These are phyloP conservation scores for Pugionium dolabratum DNA, from an alignment of 345 rosid genomes.

Conservation along the genomic window DNA sequence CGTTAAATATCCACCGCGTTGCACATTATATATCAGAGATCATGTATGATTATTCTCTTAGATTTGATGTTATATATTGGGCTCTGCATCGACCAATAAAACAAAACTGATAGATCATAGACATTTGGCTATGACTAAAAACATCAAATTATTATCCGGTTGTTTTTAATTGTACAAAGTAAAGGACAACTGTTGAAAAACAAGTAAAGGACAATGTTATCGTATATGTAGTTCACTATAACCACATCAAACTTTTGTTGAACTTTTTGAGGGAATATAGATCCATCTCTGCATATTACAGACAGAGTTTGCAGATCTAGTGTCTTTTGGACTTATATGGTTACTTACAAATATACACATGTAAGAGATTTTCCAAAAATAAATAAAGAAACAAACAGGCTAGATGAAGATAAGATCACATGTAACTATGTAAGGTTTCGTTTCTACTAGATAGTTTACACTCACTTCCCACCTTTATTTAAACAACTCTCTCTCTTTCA, in stretches of 20 bases:
- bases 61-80: no score
- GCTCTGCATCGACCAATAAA: no score
- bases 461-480: constrained; percentile 39
- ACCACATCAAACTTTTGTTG: background rate
- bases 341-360: constrained; percentile 30
- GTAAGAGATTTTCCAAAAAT: background rate
- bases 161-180: no score
- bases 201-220: no score
- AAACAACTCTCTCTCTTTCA: constrained; percentile 33
- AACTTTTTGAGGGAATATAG: constrained; percentile 19
- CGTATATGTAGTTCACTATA: background rate
- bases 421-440: constrained; percentile 34
- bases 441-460: constrained; percentile 33
- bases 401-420: constrained; percentile 40
- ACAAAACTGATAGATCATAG: no score
- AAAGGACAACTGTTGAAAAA: no score
- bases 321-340: constrained; percentile 31
- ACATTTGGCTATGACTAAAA: no score
- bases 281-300: constrained; percentile 14
- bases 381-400: constrained; percentile 31
- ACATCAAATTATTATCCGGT: no score
- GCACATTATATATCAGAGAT: no score
- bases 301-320: constrained; percentile 28
- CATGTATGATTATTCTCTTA: no score
- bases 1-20: no score